phyloP scores from a whole-genome alignment of 148 eudicot species.

The Fallopia convolvulus region DNA sequence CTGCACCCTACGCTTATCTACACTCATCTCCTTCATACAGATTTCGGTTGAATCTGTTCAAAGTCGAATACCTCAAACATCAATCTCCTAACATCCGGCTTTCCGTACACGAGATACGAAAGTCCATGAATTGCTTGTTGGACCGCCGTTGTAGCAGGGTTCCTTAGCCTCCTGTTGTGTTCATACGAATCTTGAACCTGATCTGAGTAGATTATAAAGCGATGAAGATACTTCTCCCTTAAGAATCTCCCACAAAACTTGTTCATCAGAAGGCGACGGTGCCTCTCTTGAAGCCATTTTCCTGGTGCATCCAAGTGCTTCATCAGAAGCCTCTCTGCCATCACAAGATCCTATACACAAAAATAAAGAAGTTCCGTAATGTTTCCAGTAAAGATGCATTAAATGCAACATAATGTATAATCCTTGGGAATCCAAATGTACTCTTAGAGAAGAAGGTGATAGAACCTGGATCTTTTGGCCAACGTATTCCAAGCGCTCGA shows the following conservation, averaged over 20 bases:
- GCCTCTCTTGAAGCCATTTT: conserved; percentile 71
- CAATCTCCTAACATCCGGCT: conserved; percentile 85
- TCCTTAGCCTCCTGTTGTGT: conserved; percentile 80
- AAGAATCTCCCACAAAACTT: conserved; percentile 86
- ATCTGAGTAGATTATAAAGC: conserved; percentile 77
- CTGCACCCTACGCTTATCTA: conserved; percentile 18
- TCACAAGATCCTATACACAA: conserved; percentile 70
- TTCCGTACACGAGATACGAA: conserved; percentile 84
- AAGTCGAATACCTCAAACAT: conserved; percentile 98
- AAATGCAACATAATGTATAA: background rate
- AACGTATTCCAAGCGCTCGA: conserved; percentile 82
- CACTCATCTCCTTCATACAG: conserved; percentile 24
- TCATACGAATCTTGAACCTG: conserved; percentile 81
- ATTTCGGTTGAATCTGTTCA: conserved; percentile 86
- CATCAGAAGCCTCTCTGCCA: conserved; percentile 96
- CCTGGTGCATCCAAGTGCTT: conserved; percentile 98
- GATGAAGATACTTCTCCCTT: conserved; percentile 76
- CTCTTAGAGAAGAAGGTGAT: background rate
- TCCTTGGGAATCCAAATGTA: too few relatives aligned
- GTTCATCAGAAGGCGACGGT: conserved; percentile 80
- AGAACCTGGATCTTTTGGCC: conserved; percentile 96
- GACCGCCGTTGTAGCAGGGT: conserved; percentile 87
- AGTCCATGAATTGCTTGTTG: conserved; percentile 94
- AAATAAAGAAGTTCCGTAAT: background rate
- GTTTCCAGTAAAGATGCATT: too few relatives aligned